Evolutionary conservation across 495 filamentous ascomycete genomes (phyloP).

Genomic region (Xeromyces bisporus): DNA sequence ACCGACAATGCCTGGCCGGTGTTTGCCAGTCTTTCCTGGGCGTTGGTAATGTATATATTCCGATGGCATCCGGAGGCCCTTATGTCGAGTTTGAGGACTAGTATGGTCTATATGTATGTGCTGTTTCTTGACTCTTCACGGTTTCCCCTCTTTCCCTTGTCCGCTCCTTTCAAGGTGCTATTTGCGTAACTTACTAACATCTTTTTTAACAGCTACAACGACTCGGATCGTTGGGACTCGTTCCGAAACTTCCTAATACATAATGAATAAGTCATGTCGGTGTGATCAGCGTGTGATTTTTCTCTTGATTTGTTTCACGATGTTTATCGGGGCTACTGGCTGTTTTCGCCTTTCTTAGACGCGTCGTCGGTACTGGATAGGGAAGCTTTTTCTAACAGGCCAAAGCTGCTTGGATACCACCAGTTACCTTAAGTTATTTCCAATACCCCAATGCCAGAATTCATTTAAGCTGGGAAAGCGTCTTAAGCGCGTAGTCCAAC

Average conservation of each 20-base stretch:
- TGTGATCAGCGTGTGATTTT: no score
- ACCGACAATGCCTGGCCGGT: slow-evolving; percentile 67
- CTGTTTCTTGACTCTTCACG: no score
- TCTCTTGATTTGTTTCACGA: no score
- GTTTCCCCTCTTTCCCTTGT: slow-evolving; percentile 14
- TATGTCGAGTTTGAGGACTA: slow-evolving; percentile 77
- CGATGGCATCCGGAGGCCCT: slow-evolving; percentile 77
- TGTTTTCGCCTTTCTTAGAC: no score
- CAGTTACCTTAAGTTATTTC: no score
- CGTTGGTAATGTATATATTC: slow-evolving; percentile 87
- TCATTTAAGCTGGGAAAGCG: no score
- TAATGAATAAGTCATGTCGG: slow-evolving; percentile 45
- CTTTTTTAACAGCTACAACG: slow-evolving; percentile 32
- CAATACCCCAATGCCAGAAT: no score
- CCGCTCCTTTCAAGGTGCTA: not conserved
- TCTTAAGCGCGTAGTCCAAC: no score
- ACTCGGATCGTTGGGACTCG: slow-evolving; percentile 72
- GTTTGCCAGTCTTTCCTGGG: slow-evolving; percentile 84
- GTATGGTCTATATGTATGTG: slow-evolving; percentile 98
- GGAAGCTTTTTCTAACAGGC: no score
- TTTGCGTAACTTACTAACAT: slow-evolving; percentile 9
- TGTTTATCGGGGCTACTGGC: no score
- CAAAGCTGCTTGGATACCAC: no score
- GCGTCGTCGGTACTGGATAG: no score
- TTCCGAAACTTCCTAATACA: slow-evolving; percentile 63